phyloP scores from a whole-genome alignment of 371 early-diverging fungal species.

The Umbelopsis sp. region DNA sequence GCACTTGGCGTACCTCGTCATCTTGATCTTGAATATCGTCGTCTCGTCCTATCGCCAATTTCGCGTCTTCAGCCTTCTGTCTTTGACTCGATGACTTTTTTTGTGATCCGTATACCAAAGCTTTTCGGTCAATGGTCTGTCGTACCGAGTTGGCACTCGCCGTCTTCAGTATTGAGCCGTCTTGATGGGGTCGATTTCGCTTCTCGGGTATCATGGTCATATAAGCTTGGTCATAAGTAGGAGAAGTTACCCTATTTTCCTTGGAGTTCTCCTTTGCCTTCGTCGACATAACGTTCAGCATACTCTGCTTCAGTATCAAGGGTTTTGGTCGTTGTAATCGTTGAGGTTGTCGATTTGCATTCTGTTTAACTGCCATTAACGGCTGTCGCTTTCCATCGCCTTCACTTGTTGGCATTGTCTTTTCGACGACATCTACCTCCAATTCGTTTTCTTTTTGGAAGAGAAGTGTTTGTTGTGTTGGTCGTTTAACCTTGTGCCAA shows the following conservation, averaged over 20 bases:
- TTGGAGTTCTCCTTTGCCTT: background rate
- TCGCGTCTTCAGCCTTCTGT: too few relatives aligned
- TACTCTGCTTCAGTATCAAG: background rate
- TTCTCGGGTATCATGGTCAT: slow-evolving; percentile 1
- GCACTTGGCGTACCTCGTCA: too few relatives aligned
- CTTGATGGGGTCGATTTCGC: background rate
- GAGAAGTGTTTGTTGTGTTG: background rate
- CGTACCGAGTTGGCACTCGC: too few relatives aligned
- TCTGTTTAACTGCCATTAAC: background rate
- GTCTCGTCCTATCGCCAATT: too few relatives aligned
- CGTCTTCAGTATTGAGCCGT: too few relatives aligned
- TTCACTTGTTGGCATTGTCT: background rate
- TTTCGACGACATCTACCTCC: background rate
- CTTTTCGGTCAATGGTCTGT: too few relatives aligned
- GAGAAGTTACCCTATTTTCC: background rate
- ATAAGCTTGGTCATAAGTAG: background rate
- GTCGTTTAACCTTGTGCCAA: slow-evolving; percentile 2
- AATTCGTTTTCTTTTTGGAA: background rate
- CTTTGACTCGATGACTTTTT: too few relatives aligned
- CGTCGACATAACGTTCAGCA: background rate
- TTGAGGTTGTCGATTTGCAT: background rate
- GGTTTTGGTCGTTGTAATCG: background rate
- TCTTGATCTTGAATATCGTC: too few relatives aligned
- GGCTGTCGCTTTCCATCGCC: background rate
- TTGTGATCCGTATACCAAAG: too few relatives aligned